These are phyloP conservation scores for Leishmania arabica DNA, from an alignment of 208 protist species.

Conservation along the genomic window DNA sequence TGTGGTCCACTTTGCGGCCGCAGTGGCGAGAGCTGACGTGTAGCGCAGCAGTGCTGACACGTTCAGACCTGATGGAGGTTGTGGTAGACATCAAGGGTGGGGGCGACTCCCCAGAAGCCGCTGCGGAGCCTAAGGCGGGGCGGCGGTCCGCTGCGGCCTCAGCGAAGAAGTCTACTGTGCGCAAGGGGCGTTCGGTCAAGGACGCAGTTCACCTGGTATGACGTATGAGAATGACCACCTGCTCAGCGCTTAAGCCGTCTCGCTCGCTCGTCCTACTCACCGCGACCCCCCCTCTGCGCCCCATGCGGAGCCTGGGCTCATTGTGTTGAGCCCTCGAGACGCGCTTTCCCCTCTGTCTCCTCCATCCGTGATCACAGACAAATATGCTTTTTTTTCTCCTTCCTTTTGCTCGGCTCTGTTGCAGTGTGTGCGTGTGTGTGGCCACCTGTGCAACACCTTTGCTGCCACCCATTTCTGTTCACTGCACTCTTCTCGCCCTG, in stretches of 20 bases:
- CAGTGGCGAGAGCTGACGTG: conserved; percentile 25
- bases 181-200: neutral
- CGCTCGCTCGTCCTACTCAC: neutral
- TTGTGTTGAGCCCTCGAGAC: neutral
- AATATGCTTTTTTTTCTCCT: neutral
- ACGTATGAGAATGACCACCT: neutral
- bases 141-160: neutral
- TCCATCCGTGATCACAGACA: neutral
- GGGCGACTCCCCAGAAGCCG: neutral
- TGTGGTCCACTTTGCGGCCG: conserved; percentile 29
- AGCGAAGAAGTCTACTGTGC: neutral
- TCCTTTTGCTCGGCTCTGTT: neutral
- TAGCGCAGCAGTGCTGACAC: conserved; percentile 5
- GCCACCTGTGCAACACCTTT: neutral
- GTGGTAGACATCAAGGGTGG: conserved; percentile 14
- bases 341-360: neutral
- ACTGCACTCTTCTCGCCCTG: neutral
- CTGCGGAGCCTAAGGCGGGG: neutral
- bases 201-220: neutral
- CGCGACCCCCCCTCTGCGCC: neutral
- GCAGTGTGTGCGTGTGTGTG: neutral
- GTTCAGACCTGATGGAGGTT: conserved; percentile 12
- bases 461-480: neutral
- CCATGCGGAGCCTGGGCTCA: neutral
- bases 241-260: neutral